These are phyloP conservation scores for Phoma herbarum DNA, from an alignment of 2,329 filamentous ascomycete genomes.

Conservation along the genomic window DNA sequence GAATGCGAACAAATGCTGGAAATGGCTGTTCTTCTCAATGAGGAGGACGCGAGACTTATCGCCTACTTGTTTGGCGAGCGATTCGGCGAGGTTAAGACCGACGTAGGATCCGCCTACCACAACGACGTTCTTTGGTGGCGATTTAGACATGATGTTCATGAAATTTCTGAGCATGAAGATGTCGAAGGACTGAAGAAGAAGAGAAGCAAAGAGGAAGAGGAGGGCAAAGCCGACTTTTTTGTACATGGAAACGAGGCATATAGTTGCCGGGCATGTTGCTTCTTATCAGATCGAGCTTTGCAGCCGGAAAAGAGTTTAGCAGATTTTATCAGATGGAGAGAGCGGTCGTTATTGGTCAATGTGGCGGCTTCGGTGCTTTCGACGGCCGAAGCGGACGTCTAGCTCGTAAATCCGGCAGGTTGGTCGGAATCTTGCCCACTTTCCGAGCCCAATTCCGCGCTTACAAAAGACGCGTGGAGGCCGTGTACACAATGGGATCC, in stretches of 20 bases:
- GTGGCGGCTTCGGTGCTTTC: not conserved
- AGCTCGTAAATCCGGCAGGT: not conserved
- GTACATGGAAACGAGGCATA: not conserved
- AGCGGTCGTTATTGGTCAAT: not conserved
- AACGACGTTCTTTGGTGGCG: slow-evolving; percentile 15
- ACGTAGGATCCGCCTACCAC: slow-evolving; percentile 24
- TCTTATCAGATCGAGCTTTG: slow-evolving; percentile 18
- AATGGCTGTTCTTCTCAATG: slow-evolving; percentile 68
- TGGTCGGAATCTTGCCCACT: slow-evolving; percentile 8
- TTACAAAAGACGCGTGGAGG: slow-evolving; percentile 1
- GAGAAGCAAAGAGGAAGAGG: not conserved
- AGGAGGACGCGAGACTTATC: slow-evolving; percentile 61
- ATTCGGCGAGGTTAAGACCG: slow-evolving; percentile 19
- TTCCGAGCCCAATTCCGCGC: slow-evolving; percentile 10
- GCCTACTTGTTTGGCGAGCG: slow-evolving; percentile 14
- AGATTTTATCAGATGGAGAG: slow-evolving; percentile 18
- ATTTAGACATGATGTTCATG: slow-evolving; percentile 1
- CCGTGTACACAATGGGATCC: not conserved
- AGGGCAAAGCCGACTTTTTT: slow-evolving; percentile 7
- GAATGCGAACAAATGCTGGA: slow-evolving; percentile 68
- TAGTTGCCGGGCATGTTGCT: slow-evolving; percentile 12
- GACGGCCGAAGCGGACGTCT: slow-evolving; percentile 1
- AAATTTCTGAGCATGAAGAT: slow-evolving; percentile 9
- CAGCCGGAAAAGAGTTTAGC: slow-evolving; percentile 19
- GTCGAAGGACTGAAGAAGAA: not conserved